These are phyloP conservation scores for Colletotrichum theobromicola DNA, from an alignment of 2,329 filamentous ascomycete genomes.

Conservation along the genomic window DNA sequence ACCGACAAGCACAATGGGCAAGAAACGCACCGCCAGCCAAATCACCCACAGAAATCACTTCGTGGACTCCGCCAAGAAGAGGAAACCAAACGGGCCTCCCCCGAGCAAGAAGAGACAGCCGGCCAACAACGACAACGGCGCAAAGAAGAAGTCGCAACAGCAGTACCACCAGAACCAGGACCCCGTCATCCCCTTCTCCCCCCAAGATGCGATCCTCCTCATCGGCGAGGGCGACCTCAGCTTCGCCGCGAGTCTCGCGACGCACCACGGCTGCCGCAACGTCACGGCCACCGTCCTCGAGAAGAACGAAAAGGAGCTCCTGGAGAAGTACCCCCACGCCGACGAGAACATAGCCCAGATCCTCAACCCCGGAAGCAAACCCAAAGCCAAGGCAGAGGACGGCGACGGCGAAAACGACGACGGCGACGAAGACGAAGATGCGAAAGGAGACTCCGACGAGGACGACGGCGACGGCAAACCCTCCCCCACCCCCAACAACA, in stretches of 20 bases:
- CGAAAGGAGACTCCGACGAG: constrained; percentile 8
- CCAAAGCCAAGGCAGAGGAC: background rate
- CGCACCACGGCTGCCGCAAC: constrained; percentile 68
- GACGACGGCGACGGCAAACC: constrained; percentile 10
- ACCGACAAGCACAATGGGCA: constrained; percentile 33
- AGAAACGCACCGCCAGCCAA: constrained; percentile 46
- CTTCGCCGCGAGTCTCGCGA: constrained; percentile 71
- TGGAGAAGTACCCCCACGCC: constrained; percentile 76
- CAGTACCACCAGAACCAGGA: constrained; percentile 35
- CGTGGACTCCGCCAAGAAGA: constrained; percentile 17
- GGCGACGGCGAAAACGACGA: background rate
- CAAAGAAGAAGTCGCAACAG: constrained; percentile 22
- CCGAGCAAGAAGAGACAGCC: constrained; percentile 22
- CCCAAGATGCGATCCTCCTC: constrained; percentile 73
- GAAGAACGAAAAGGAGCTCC: constrained; percentile 58
- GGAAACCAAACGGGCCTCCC: constrained; percentile 9
- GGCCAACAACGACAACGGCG: constrained; percentile 1
- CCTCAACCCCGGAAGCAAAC: constrained; percentile 13
- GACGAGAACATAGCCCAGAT: constrained; percentile 62
- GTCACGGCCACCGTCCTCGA: constrained; percentile 76
- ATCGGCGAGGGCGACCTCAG: constrained; percentile 84
- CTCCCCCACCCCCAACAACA: constrained; percentile 29
- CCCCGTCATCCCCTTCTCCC: constrained; percentile 71
- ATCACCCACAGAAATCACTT: constrained; percentile 19
- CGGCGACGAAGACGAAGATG: background rate